Base-by-base conservation (phyloP, 208 protist species). In the Wallacemonas sp. region DNA sequence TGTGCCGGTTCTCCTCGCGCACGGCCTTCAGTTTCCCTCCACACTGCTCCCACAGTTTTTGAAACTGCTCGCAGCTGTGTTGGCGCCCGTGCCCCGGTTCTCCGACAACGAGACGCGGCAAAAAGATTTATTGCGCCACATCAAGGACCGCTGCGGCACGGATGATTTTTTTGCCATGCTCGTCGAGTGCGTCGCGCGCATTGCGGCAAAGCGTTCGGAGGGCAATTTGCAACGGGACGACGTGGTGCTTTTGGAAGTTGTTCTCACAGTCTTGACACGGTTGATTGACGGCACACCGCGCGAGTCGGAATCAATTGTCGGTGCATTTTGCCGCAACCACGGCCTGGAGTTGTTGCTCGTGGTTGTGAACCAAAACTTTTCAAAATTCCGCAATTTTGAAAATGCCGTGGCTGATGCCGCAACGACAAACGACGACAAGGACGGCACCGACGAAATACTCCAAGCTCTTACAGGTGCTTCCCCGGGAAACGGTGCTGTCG, bases 131-230 rank as follows among this genome's bases (percentile, higher is more conserved):
- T 41, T 93, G 50, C 57, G 72, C n/a, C 76, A 79, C 38, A 74
- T 95, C 8, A 83, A 90, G 39, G 22, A 64, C 18, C 67, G 86
- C 3, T 95, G 89, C 61, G 86, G 82, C 22, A 87, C 82, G 2
- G 86, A 95, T 67, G 86, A 95, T 33, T 91, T 92, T 80, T 91
- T 95, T 70, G 76, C 81, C 8, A 65, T 95, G 23, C 46, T 93
- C 11, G 83, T 93, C 11, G 86, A 95, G 36, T 87, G 79, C 61
- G 82, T 91, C 22, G 89, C 86, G 4, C 86, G 84, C 12, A 84
- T 95, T 32, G 81, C 89, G 2, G 82, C 84, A 36, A 91, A 89
- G 57, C 77, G 89, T 38, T 77, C 77, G 22, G 66, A 57, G 0
- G 76, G 79, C 18, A 65, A 62, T n/a, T 36, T 84, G 14, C 74